These are phyloP conservation scores for Cryptomeria japonica DNA, from an alignment of 75 land plant genomes.

Conservation along the genomic window DNA sequence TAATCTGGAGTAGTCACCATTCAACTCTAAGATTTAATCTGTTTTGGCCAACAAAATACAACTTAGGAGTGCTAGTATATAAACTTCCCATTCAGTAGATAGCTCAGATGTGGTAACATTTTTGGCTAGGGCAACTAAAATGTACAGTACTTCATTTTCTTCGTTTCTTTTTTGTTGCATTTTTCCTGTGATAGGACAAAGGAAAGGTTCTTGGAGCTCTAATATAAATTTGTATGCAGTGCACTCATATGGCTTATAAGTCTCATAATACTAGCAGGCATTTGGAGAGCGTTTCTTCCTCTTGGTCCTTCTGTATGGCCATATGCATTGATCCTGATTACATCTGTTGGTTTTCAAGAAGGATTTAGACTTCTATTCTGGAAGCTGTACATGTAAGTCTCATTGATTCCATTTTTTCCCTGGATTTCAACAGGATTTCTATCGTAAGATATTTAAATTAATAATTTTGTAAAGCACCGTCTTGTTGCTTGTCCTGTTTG, in stretches of 20 bases:
- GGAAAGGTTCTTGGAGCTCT: not conserved
- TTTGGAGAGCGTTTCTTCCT: conserved; percentile 98
- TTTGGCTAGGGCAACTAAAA: not conserved
- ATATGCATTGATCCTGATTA: conserved; percentile 52
- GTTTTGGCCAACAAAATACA: not conserved
- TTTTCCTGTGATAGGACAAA: not conserved
- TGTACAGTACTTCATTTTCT: not conserved
- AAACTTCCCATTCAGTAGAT: not conserved
- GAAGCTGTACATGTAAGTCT: conserved; percentile 80
- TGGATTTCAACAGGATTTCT: not conserved
- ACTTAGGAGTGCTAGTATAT: not conserved
- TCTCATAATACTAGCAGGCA: conserved; percentile 62
- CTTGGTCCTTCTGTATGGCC: conserved; percentile 65
- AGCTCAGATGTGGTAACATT: not conserved
- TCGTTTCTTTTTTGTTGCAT: not conserved
- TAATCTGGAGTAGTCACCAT: not conserved
- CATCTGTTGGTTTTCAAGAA: conserved; percentile 84
- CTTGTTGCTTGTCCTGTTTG: not conserved
- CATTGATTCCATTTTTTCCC: conserved; percentile 1
- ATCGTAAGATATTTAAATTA: not conserved
- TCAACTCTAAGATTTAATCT: not conserved
- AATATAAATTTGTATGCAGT: conserved; percentile 46
- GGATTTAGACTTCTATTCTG: conserved; percentile 72
- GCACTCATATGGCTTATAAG: conserved; percentile 90
- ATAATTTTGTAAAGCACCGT: not conserved